A percentile compares a stretch with the other conserved stretches of the same genome.
Conservation (phyloP, 1,139 yeast species). For the Dujonia santamariae region DNA sequence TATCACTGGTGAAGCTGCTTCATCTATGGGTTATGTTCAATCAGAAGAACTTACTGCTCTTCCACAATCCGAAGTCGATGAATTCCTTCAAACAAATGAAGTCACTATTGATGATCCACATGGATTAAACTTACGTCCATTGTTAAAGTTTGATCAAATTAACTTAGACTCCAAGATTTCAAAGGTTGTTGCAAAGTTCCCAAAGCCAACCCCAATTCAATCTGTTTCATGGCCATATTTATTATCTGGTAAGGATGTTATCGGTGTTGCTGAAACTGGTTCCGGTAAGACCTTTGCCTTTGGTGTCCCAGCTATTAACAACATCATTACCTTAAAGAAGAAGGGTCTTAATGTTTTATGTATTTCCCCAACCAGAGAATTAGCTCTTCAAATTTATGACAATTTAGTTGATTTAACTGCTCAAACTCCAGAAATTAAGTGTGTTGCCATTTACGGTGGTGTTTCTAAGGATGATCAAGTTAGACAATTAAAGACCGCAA, state of each 20-base stretch:
- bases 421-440: conserved; percentile 52
- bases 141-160: conserved; percentile 64
- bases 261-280: conserved; percentile 98
- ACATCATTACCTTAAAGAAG: conserved; percentile 44
- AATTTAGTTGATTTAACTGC: conserved; percentile 68
- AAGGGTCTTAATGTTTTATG: conserved; percentile 72
- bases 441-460: conserved; percentile 95
- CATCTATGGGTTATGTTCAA: conserved; percentile 23
- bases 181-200: conserved; percentile 61
- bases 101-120: conserved; percentile 76
- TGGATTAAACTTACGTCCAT: conserved; percentile 56
- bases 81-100: conserved; percentile 67
- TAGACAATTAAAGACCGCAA: conserved; percentile 52
- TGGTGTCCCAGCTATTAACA: conserved; percentile 94
- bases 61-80: conserved; percentile 56
- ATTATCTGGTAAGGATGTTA: conserved; percentile 75
- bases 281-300: conserved; percentile 97
- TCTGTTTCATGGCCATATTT: conserved; percentile 96
- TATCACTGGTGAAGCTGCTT: conserved; percentile 13
- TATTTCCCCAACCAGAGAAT: conserved; percentile 95
- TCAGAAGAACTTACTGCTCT: conserved; percentile 25
- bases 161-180: conserved; percentile 54
- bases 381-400: conserved; percentile 91
- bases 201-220: conserved; percentile 95
- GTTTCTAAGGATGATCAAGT: conserved; percentile 94